Percentiles rank a stretch among this genome's conserved stretches.
phyloP scores from a whole-genome alignment of 148 eudicot genomes.

The Vaccinium myrtillus region DNA sequence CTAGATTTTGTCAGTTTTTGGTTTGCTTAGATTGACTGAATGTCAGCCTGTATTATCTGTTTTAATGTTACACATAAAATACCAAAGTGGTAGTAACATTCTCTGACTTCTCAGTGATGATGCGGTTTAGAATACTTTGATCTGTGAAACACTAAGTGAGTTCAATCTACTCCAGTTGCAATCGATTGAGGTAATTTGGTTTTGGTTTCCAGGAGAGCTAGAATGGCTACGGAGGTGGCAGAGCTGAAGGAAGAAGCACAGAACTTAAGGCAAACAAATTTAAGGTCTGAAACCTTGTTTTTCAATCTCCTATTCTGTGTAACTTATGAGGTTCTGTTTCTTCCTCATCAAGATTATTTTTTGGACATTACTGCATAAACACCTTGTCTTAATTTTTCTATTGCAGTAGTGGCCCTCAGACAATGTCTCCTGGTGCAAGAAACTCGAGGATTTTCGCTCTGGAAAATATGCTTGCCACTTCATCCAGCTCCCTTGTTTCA shows the following conservation, averaged over 20 bases:
- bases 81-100: not conserved
- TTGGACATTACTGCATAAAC: not conserved
- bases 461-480: slow-evolving; percentile 94
- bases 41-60: not conserved
- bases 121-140: not conserved
- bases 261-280: slow-evolving; percentile 48
- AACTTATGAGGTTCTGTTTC: not conserved
- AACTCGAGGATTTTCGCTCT: slow-evolving; percentile 90
- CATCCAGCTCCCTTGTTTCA: slow-evolving; percentile 85
- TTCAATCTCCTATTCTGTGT: not conserved
- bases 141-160: not conserved
- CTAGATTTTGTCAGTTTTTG: not conserved
- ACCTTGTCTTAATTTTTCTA: slow-evolving; percentile 2
- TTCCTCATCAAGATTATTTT: not conserved
- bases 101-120: not conserved
- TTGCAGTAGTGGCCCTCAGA: slow-evolving; percentile 57
- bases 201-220: slow-evolving; percentile 66
- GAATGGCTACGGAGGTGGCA: slow-evolving; percentile 91
- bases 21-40: not conserved
- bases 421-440: slow-evolving; percentile 98
- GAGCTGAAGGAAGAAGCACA: slow-evolving; percentile 85
- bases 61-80: not conserved
- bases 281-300: slow-evolving; percentile 40
- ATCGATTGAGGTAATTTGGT: slow-evolving; percentile 3
- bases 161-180: not conserved